A percentile compares a stretch with the other conserved stretches of the same genome.
phyloP scores from a whole-genome alignment of 2,329 filamentous ascomycete species.

The Colletotrichum tabaci region DNA sequence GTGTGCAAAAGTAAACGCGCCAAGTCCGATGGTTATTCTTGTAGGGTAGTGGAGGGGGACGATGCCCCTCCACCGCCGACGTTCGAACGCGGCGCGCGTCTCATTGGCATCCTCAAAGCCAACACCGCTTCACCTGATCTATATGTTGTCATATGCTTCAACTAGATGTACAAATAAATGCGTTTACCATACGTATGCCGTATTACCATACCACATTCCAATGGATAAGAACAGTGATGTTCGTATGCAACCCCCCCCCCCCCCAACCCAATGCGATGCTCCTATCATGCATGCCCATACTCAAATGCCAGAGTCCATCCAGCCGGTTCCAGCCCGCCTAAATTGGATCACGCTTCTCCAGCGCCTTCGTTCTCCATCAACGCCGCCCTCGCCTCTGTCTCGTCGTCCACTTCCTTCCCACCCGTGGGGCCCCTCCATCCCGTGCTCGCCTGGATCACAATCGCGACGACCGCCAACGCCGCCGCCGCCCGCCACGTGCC shows the following conservation, averaged over 20 bases:
- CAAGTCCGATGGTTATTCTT: background rate
- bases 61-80: background rate
- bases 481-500: slow-evolving; percentile 65
- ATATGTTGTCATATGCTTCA: no score
- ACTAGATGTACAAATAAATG: background rate
- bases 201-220: background rate
- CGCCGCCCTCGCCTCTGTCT: slow-evolving; percentile 46
- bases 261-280: background rate
- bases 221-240: background rate
- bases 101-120: no score
- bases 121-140: background rate
- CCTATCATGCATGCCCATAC: background rate
- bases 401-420: slow-evolving; percentile 54
- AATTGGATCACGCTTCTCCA: slow-evolving; percentile 47
- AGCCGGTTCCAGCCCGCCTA: background rate
- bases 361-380: slow-evolving; percentile 50
- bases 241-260: background rate
- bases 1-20: background rate
- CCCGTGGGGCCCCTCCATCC: slow-evolving; percentile 65
- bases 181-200: background rate
- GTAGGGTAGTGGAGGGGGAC: no score
- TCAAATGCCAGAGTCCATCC: background rate
- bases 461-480: slow-evolving; percentile 58
- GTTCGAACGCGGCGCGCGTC: background rate
- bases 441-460: slow-evolving; percentile 64